Evolutionary conservation across 208 protist species (phyloP).

Genomic region (Trypanosoma grayi): DNA sequence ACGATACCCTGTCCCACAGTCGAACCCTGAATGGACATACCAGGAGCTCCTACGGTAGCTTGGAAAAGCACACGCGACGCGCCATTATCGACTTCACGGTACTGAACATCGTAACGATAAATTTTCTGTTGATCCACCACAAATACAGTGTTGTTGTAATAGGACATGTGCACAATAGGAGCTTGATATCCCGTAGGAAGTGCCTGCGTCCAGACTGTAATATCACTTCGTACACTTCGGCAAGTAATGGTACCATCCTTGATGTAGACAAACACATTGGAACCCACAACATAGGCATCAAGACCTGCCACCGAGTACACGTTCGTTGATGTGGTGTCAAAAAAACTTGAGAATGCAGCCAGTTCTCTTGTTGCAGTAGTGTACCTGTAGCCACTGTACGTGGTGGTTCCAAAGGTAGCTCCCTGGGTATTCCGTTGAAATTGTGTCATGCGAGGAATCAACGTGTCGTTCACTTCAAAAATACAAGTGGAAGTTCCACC

Average conservation of each 20-base stretch:
- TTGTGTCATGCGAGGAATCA: constrained; percentile 3
- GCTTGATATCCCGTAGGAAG: constrained; percentile 6
- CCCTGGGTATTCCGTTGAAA: background rate
- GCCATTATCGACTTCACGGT: background rate
- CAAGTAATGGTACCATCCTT: constrained; percentile 8
- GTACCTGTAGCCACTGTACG: constrained; percentile 14
- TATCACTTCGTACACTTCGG: constrained; percentile 25
- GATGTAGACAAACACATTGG: constrained; percentile 23
- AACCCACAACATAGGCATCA: constrained; percentile 18
- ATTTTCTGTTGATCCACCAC: constrained; percentile 9
- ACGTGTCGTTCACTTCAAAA: constrained; percentile 22
- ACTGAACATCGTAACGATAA: constrained; percentile 22
- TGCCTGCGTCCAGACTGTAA: constrained; percentile 12
- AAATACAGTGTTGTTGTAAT: constrained; percentile 30
- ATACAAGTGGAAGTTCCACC: constrained; percentile 15
- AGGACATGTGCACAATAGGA: constrained; percentile 20
- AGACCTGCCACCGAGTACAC: constrained; percentile 6
- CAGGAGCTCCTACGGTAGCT: background rate
- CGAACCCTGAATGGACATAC: background rate
- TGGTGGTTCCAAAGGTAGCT: constrained; percentile 6
- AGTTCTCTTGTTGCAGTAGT: background rate
- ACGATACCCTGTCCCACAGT: constrained; percentile 13
- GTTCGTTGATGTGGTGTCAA: background rate
- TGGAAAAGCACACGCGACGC: constrained; percentile 9
- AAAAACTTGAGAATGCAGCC: constrained; percentile 17